phyloP scores from a whole-genome alignment of 2,329 filamentous ascomycete species.

The Triangularia verruculosa region DNA sequence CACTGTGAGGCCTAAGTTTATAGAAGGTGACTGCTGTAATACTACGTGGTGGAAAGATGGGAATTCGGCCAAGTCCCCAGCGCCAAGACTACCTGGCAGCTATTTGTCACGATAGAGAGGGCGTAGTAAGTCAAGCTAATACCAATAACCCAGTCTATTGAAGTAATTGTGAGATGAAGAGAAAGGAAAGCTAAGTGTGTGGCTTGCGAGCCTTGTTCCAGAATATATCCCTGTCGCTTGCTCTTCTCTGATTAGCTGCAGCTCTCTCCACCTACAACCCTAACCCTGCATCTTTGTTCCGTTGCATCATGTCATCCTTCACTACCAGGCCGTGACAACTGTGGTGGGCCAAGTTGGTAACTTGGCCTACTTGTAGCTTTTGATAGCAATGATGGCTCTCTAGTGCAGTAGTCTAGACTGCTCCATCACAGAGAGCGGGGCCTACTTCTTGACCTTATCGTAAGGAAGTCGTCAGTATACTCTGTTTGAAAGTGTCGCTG shows the following conservation, averaged over 20 bases:
- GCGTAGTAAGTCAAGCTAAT: neutral
- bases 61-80: too few relatives aligned
- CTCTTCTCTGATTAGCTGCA: neutral
- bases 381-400: too few relatives aligned
- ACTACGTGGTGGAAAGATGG: too few relatives aligned
- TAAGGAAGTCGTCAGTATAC: conserved; percentile 23
- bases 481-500: too few relatives aligned
- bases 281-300: neutral
- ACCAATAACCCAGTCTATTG: neutral
- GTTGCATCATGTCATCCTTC: neutral
- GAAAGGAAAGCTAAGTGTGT: neutral
- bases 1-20: too few relatives aligned
- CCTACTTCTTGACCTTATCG: conserved; percentile 38
- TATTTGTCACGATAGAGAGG: neutral
- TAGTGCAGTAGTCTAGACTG: too few relatives aligned
- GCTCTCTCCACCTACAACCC: neutral
- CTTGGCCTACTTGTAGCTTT: too few relatives aligned
- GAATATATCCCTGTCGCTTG: neutral
- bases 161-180: neutral
- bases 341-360: too few relatives aligned
- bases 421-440: too few relatives aligned
- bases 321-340: neutral
- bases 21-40: too few relatives aligned
- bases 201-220: neutral
- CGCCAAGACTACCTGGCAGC: too few relatives aligned